Conservation (phyloP, 1,284 basidiomycete species). For the Sporisorium exsertum region DNA sequence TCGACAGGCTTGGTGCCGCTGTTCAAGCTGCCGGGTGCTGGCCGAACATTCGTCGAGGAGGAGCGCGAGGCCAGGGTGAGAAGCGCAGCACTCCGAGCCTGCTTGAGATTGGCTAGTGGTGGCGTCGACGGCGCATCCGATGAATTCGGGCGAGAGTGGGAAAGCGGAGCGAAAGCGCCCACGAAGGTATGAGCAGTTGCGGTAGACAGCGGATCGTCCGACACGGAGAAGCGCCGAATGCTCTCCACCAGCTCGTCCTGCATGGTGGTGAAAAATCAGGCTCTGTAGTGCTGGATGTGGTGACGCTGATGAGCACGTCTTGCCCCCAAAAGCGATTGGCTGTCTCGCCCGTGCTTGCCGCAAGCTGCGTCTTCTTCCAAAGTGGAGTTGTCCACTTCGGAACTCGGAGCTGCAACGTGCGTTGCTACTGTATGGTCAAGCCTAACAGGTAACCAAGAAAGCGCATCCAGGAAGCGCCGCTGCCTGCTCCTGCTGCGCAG, state of each 20-base stretch:
- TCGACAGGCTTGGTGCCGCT: slow-evolving; percentile 3
- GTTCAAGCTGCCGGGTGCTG: background rate
- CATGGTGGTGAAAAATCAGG: background rate
- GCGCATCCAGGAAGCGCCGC: background rate
- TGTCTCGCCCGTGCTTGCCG: slow-evolving; percentile 1
- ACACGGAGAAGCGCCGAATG: slow-evolving; percentile 34
- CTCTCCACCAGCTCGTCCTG: slow-evolving; percentile 29
- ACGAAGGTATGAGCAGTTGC: slow-evolving; percentile 36
- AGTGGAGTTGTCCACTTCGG: slow-evolving; percentile 13
- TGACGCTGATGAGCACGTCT: background rate
- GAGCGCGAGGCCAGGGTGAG: slow-evolving; percentile 35
- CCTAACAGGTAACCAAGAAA: slow-evolving; percentile 7
- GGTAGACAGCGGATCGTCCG: slow-evolving; percentile 43
- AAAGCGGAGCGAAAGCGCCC: slow-evolving; percentile 38
- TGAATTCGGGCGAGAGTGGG: background rate
- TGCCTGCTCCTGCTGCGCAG: slow-evolving; percentile 18
- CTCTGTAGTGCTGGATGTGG: background rate
- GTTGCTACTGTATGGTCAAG: background rate
- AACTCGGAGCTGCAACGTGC: slow-evolving; percentile 11
- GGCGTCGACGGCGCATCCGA: slow-evolving; percentile 2
- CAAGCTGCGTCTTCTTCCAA: background rate
- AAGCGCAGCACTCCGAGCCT: slow-evolving; percentile 33
- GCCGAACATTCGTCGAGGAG: slow-evolving; percentile 19
- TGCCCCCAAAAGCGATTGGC: no score
- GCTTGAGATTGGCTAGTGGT: slow-evolving; percentile 11